A percentile compares a stretch with the other conserved stretches of the same genome.
Evolutionary conservation across 768 basidiomycete species (phyloP).

Genomic region (Lactifluus subvellereus): DNA sequence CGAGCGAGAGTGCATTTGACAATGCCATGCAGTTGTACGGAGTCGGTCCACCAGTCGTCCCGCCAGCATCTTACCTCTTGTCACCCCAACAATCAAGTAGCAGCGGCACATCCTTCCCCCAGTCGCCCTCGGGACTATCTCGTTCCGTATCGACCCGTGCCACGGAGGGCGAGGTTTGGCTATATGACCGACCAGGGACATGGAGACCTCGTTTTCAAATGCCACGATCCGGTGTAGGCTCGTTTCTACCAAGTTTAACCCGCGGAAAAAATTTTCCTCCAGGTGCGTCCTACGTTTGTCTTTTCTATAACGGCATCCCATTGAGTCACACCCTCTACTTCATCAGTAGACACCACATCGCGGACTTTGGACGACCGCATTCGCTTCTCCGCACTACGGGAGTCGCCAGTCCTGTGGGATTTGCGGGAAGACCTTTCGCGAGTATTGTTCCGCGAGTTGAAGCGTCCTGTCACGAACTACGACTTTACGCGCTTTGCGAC

Average conservation of each 20-base stretch:
- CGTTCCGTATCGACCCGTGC: neutral
- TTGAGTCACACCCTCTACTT: neutral
- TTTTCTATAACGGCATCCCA: neutral
- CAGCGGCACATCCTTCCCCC: neutral
- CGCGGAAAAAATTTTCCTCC: slow-evolving; percentile 26
- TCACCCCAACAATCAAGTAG: slow-evolving; percentile 9
- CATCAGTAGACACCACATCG: slow-evolving; percentile 11
- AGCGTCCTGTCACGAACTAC: slow-evolving; percentile 38
- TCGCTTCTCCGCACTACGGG: slow-evolving; percentile 26
- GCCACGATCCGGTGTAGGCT: slow-evolving; percentile 25
- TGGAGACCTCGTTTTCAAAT: slow-evolving; percentile 34
- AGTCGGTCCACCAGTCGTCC: slow-evolving; percentile 14
- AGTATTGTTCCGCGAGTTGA: slow-evolving; percentile 42
- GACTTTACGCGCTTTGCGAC: slow-evolving; percentile 54
- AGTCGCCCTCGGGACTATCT: slow-evolving; percentile 8
- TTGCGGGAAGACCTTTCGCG: slow-evolving; percentile 39
- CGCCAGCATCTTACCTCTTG: slow-evolving; percentile 9
- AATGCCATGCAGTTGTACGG: slow-evolving; percentile 8
- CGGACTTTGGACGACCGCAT: slow-evolving; percentile 28
- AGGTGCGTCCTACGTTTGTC: slow-evolving; percentile 6
- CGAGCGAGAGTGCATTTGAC: slow-evolving; percentile 23
- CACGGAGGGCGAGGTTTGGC: slow-evolving; percentile 5
- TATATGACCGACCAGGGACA: slow-evolving; percentile 23
- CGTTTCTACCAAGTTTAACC: slow-evolving; percentile 24
- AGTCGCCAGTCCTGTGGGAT: slow-evolving; percentile 44